phyloP scores from a whole-genome alignment of 1,139 yeast species.

The Debaryomyces coudertii region DNA sequence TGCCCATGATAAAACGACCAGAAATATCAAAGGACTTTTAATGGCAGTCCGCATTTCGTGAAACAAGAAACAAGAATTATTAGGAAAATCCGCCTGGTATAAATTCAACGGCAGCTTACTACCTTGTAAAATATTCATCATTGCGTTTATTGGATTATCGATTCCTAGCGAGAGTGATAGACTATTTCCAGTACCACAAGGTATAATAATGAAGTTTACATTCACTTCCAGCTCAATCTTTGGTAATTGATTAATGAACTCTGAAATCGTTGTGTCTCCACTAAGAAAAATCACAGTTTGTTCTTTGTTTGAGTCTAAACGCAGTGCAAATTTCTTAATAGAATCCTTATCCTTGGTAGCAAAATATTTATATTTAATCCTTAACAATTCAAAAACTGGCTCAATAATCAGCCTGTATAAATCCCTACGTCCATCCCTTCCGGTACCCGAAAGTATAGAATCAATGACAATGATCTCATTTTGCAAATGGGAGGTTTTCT shows the following conservation, averaged over 20 bases:
- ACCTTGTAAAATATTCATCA: conserved; percentile 47
- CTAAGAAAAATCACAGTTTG: conserved; percentile 65
- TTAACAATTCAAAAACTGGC: conserved; percentile 47
- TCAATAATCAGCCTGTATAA: conserved; percentile 44
- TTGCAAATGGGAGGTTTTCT: conserved; percentile 3
- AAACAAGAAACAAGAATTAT: conserved; percentile 35
- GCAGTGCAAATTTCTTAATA: conserved; percentile 37
- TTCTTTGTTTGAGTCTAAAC: conserved; percentile 21
- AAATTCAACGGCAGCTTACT: conserved; percentile 48
- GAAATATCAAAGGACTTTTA: conserved; percentile 41
- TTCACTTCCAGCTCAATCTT: conserved; percentile 13
- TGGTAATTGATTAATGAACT: conserved; percentile 62
- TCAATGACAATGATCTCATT: conserved; percentile 38
- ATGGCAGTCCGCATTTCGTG: conserved; percentile 25
- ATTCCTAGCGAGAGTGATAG: conserved; percentile 64
- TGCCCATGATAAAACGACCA: conserved; percentile 82
- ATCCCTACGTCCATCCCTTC: conserved; percentile 42
- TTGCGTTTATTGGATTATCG: conserved; percentile 36
- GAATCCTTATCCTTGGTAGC: conserved; percentile 39
- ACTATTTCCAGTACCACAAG: conserved; percentile 90
- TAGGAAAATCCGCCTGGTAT: conserved; percentile 59
- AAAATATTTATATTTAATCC: conserved; percentile 40
- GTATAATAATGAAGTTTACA: conserved; percentile 54
- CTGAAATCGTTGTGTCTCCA: conserved; percentile 86
- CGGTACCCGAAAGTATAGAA: conserved; percentile 61